Base-by-base conservation (phyloP, 2,329 filamentous ascomycete species). In the Fusarium floridanum region DNA sequence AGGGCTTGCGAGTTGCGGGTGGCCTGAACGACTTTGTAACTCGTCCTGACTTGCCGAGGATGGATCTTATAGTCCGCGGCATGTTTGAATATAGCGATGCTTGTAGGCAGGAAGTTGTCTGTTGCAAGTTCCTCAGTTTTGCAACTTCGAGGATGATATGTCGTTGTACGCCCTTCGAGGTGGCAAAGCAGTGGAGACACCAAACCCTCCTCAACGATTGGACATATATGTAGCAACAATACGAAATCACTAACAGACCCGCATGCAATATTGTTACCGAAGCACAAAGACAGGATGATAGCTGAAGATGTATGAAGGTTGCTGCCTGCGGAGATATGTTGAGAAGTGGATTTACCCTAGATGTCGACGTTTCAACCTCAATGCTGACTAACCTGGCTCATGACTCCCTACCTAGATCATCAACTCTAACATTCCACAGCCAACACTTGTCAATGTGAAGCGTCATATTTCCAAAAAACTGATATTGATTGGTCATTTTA, bases 41-140 rank as follows among this genome's bases (percentile, higher is more conserved):
- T 32, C 84, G 81, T 27, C 76, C 79, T 16, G 82, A 80, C 32
- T 79, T 81, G 22, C 84, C 83, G 4, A 85, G 75, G 64, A 85
- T 84, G 3, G 84, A 83, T 10, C 79, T 81, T 59, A 85, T 76
- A 32, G 78, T 82, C 53, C 80, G 78, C 75, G 83, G 82, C 61
- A 68, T 79, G 17, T 67, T 61, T 17, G 12, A 2, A 2, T 32
- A 5, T 11, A 6, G 11, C 6, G 17, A 17, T 11, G 2, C 2
- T 8, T 24, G 6, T 22, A 5, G 12, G 6, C 11, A 3, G 37
- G 20, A n/a, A 22, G 27, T 37, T 53, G 53, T 11, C 20, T 24
- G 48, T 64, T 36, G 3, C 9, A 6, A 20, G 10, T 32, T 12
- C 32, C 22, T 50, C 27, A 8, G 8, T 32, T 53, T 29, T 53